Evolutionary conservation across 2,329 filamentous ascomycete genomes (phyloP).

Genomic region (Basipetospora chlamydospora): DNA sequence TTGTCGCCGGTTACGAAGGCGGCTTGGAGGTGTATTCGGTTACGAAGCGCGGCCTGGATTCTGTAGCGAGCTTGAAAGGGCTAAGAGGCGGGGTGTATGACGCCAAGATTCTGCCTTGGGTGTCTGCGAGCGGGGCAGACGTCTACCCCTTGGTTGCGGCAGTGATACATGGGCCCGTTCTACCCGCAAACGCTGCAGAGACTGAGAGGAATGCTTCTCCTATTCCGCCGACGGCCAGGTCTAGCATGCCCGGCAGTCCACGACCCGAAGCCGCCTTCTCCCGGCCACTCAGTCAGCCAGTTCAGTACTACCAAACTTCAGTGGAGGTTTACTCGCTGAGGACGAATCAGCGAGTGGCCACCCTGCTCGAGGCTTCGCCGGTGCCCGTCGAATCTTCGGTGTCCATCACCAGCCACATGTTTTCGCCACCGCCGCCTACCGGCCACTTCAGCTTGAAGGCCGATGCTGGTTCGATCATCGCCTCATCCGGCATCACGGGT

Average conservation of each 20-base stretch:
- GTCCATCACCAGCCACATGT: slow-evolving; percentile 47
- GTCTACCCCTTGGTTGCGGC: slow-evolving; percentile 64
- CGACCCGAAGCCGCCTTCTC: slow-evolving; percentile 26
- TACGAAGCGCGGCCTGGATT: slow-evolving; percentile 55
- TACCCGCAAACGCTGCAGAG: slow-evolving; percentile 27
- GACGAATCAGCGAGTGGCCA: slow-evolving; percentile 55
- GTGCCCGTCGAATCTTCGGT: slow-evolving; percentile 38
- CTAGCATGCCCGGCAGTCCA: slow-evolving; percentile 3
- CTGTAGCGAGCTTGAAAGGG: slow-evolving; percentile 57
- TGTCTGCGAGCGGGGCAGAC: slow-evolving; percentile 26
- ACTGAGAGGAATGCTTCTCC: neutral
- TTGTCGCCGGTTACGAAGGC: slow-evolving; percentile 68
- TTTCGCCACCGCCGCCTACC: slow-evolving; percentile 52
- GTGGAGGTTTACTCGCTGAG: slow-evolving; percentile 80
- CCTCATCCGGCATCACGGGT: slow-evolving; percentile 71
- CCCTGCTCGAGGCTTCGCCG: slow-evolving; percentile 57
- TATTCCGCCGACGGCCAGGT: neutral
- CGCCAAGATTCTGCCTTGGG: slow-evolving; percentile 71
- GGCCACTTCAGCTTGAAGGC: slow-evolving; percentile 63
- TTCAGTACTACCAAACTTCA: slow-evolving; percentile 65
- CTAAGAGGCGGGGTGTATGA: slow-evolving; percentile 66
- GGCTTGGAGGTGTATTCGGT: slow-evolving; percentile 63
- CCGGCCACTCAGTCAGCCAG: slow-evolving; percentile 12
- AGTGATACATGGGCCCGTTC: slow-evolving; percentile 62
- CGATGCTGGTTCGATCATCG: slow-evolving; percentile 53